Evolutionary conservation across 2,329 filamentous ascomycete species (phyloP), one percentile per base, ranked within the genome.

Genomic region (Aureobasidium sp.): DNA sequence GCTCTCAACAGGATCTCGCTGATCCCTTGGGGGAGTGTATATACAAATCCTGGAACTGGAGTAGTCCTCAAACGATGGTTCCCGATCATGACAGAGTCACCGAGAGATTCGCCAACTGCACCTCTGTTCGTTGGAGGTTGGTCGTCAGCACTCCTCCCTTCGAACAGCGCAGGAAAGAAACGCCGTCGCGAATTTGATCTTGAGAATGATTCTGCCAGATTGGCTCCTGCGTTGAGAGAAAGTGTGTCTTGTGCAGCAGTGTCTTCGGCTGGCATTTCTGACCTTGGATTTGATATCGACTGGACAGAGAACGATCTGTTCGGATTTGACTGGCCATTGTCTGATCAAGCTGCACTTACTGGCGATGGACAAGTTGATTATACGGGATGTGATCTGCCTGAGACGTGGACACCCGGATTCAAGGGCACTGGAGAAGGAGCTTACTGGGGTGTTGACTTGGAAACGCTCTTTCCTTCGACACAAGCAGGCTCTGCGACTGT

Each of bases 1-100:
- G 57, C 57, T 32, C 57, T 60, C 3, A 15, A 21, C 15, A 32
- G 57, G 16, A 60, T 60, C 25, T 39, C 45, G 2, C 25, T 60
- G 45, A 37, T 52, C 2, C 36, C 57, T n/a, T 50, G 34, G 45
- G 57, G 57, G 9, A 13, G 13, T 3, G 3, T 27, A 16, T 60
- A 60, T 60, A 44, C 25, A 5, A 60, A 60, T 44, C 57, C 57
- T 16, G 57, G 57, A 2, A 60, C 57, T 16, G 57, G 27, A 3
- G 57, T 60, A 3, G n/a, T 50, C 5, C 7, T 60, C 13, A 39
- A 29, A 0, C 34, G 30, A 10, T 60, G 57, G 57, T 27, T 42
- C 7, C 47, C 57, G 21, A 8, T 44, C 13, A 25, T 49, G 44
- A 42, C 55, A 27, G 42, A 58, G 42, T 37, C 42, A 37, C 41